Conservation (phyloP, 768 basidiomycete species). For the Pleurotus eryngii region DNA sequence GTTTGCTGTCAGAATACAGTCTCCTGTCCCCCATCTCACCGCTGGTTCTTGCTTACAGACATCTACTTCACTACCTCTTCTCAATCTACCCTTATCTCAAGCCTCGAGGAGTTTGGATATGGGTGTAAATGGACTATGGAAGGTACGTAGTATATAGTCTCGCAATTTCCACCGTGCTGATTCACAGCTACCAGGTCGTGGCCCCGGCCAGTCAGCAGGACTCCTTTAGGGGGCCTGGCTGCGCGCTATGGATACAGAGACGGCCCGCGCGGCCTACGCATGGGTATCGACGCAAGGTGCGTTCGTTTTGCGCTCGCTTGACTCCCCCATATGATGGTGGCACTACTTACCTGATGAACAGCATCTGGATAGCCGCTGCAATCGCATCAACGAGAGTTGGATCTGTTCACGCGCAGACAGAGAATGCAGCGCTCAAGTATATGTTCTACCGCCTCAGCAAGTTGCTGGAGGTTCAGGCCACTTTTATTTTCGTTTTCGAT, state of each 20-base stretch:
- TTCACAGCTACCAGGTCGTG: constrained; percentile 22
- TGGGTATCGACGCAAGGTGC: constrained; percentile 37
- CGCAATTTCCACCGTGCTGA: not conserved
- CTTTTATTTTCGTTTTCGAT: constrained; percentile 91
- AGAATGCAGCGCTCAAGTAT: too few species aligned
- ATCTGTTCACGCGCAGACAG: too few species aligned
- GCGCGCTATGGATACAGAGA: constrained; percentile 27
- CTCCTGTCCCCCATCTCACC: too few species aligned
- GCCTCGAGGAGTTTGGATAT: not conserved
- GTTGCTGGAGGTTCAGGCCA: constrained; percentile 72
- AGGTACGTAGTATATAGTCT: not conserved
- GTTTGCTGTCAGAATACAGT: too few species aligned
- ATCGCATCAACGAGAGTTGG: too few species aligned
- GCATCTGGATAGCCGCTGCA: too few species aligned
- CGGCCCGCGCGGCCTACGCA: constrained; percentile 25
- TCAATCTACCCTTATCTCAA: too few species aligned
- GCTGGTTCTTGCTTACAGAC: too few species aligned
- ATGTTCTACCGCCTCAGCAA: constrained; percentile 80
- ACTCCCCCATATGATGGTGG: too few species aligned
- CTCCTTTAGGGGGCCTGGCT: constrained; percentile 29
- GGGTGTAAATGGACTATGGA: constrained; percentile 15
- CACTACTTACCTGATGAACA: too few species aligned
- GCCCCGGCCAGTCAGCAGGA: constrained; percentile 27
- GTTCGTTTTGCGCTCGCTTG: not conserved
- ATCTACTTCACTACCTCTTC: too few species aligned